Conservation (phyloP, 129 eudicot genomes). For the Scalesia atractyloides region DNA sequence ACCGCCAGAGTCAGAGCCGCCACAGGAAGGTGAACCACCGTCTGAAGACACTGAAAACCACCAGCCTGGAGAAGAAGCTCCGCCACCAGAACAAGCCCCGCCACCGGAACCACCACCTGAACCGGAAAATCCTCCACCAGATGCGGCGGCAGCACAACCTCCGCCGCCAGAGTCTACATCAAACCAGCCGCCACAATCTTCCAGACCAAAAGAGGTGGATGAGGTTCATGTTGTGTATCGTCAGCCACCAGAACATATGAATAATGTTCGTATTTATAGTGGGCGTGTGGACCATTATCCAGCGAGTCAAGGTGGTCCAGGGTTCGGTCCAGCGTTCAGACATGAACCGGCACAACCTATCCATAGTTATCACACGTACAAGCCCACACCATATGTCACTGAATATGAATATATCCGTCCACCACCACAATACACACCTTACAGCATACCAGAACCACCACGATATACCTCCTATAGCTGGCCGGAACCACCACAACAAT, state of each 20-base stretch:
- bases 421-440: slow-evolving; percentile 37
- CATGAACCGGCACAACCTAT: slow-evolving; percentile 43
- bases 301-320: slow-evolving; percentile 28
- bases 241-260: slow-evolving; percentile 53
- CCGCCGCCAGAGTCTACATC: slow-evolving; percentile 19
- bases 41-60: slow-evolving; percentile 37
- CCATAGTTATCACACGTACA: slow-evolving; percentile 59
- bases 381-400: slow-evolving; percentile 65
- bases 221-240: slow-evolving; percentile 70
- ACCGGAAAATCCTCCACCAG: slow-evolving; percentile 41
- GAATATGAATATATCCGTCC: slow-evolving; percentile 58
- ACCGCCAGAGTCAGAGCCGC: slow-evolving; percentile 36
- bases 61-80: slow-evolving; percentile 45
- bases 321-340: slow-evolving; percentile 40
- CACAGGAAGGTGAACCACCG: slow-evolving; percentile 43
- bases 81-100: slow-evolving; percentile 36
- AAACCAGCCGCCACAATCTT: slow-evolving; percentile 38
- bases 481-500: slow-evolving; percentile 23
- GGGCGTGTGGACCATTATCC: slow-evolving; percentile 30
- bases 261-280: slow-evolving; percentile 34
- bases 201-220: slow-evolving; percentile 41
- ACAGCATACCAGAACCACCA: slow-evolving; percentile 24
- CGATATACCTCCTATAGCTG: slow-evolving; percentile 4
- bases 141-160: slow-evolving; percentile 18
- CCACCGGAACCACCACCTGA: slow-evolving; percentile 47